phyloP scores from a whole-genome alignment of 1,284 basidiomycete genomes.

The Ustilago sp. region DNA sequence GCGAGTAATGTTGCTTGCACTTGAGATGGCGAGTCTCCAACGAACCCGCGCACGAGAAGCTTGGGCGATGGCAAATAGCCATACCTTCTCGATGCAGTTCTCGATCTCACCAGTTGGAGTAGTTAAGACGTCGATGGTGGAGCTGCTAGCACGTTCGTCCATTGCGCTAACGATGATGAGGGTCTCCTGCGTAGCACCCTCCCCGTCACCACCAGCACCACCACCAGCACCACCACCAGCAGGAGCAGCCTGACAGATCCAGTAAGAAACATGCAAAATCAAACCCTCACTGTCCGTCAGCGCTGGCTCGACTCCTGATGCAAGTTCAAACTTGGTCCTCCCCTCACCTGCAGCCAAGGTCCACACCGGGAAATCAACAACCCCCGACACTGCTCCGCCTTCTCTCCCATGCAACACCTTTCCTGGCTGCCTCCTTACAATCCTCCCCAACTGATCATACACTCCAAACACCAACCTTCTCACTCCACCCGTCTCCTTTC shows the following conservation, averaged over 20 bases:
- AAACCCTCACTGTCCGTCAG: conserved; percentile 29
- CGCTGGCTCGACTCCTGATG: conserved; percentile 25
- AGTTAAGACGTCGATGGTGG: conserved; percentile 19
- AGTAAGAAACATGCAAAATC: conserved; percentile 49
- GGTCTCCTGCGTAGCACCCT: conserved; percentile 3
- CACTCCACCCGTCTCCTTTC: conserved; percentile 25
- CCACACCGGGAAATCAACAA: conserved; percentile 54
- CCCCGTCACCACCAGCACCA: not conserved
- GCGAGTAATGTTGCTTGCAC: conserved; percentile 14
- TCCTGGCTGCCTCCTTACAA: conserved; percentile 36
- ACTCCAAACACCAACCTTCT: conserved; percentile 42
- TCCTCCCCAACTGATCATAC: conserved; percentile 50
- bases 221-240: not conserved
- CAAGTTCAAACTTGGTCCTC: conserved; percentile 21
- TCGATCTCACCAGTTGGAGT: conserved; percentile 20
- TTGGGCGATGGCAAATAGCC: conserved; percentile 40
- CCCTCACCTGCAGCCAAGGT: conserved; percentile 18
- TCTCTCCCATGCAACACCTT: conserved; percentile 49
- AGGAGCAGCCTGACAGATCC: conserved; percentile 13
- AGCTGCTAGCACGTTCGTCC: conserved; percentile 48
- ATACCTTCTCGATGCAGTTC: conserved; percentile 37
- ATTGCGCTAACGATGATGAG: conserved; percentile 47
- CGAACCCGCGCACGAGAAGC: conserved; percentile 37
- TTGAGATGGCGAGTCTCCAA: conserved; percentile 54
- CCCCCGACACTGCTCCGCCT: conserved; percentile 26